Evolutionary conservation across 1,284 basidiomycete species (phyloP), one percentile per base, ranked within the genome.

Genomic region (Anthracocystis walkeri): DNA sequence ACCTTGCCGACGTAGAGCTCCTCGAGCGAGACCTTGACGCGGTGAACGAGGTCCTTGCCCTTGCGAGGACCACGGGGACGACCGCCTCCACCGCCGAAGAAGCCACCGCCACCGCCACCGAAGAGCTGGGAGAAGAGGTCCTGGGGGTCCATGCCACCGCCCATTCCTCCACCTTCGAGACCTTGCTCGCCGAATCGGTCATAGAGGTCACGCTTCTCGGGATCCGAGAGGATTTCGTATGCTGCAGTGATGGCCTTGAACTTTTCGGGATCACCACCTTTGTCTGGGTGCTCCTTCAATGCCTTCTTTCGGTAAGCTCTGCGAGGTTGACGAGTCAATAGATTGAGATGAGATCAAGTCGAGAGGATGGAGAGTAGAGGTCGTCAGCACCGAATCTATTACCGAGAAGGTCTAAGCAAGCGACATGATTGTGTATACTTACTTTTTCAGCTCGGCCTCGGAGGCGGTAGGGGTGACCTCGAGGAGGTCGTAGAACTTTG

Each of bases 1-100:
- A 94, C 93, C 88, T 99, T 99, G 87, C 97, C 96, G 86, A 93
- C 94, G 90, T 97, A 99, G 10, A 99, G 90, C 86, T 99, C 97
- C 87, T 99, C 96, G 81, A 99, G 91, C 45, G 94, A 91, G 81
- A 97, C 96, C 84, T 92, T 90, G 80, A 99, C 93, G 69, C 95
- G 93, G 88, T 99, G 97, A 11, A 98, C 92, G 78, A 99, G 92
- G 86, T 99, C 97, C 87, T 98, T 98, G 76, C 95, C 97, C 86
- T 93, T 95, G 83, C 93, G 92, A n/a, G 93, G 92, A n/a, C 94
- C 94, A 62, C 89, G 88, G 8, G 89, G 89, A n/a, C 85, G 87
- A 21, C 89, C 87, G 16, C 90, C 91, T 50, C 85, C 85, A 52
- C 90, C 89, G 63, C 89, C 89, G 91, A 87, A 87, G 65, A 87